Evolutionary conservation across 495 filamentous ascomycete species (phyloP).

Genomic region (Tricharina praecox): DNA sequence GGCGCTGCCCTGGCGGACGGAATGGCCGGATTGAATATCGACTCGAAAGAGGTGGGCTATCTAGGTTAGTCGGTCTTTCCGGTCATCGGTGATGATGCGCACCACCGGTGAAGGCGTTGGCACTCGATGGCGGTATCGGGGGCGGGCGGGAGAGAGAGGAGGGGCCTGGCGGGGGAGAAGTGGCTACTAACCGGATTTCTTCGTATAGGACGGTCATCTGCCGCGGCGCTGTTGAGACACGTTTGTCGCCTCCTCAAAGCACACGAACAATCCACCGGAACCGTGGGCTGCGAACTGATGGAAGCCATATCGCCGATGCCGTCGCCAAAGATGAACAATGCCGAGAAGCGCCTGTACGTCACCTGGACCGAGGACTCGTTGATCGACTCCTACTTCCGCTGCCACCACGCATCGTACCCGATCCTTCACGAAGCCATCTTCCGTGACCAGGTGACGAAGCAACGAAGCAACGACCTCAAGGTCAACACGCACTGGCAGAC

Average conservation of each 20-base stretch:
- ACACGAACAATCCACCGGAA: slow-evolving; percentile 5
- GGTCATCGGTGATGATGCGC: too few species aligned
- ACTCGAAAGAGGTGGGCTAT: slow-evolving; percentile 25
- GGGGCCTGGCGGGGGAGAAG: too few species aligned
- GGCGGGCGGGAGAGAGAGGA: too few species aligned
- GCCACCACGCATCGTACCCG: slow-evolving; percentile 38
- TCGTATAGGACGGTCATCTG: slow-evolving; percentile 20
- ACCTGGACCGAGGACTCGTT: slow-evolving; percentile 18
- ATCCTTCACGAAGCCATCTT: slow-evolving; percentile 38
- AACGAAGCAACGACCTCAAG: slow-evolving; percentile 27
- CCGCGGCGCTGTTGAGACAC: slow-evolving; percentile 16
- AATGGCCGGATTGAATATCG: slow-evolving; percentile 27
- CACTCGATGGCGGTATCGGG: too few species aligned
- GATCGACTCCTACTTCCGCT: slow-evolving; percentile 37
- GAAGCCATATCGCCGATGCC: slow-evolving; percentile 26
- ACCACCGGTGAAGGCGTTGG: too few species aligned
- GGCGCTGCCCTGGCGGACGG: slow-evolving; percentile 17
- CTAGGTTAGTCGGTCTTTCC: slow-evolving; percentile 18
- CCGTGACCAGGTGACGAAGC: slow-evolving; percentile 29
- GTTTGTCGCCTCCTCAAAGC: slow-evolving; percentile 12
- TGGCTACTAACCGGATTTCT: too few species aligned
- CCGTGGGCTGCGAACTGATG: slow-evolving; percentile 3
- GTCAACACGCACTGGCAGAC: slow-evolving; percentile 36
- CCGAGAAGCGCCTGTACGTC: slow-evolving; percentile 3
- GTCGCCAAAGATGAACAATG: slow-evolving; percentile 14